Percentiles rank a stretch among this genome's conserved stretches.
Evolutionary conservation across 495 filamentous ascomycete genomes (phyloP).

Genomic region (Penicillium maclennaniae): DNA sequence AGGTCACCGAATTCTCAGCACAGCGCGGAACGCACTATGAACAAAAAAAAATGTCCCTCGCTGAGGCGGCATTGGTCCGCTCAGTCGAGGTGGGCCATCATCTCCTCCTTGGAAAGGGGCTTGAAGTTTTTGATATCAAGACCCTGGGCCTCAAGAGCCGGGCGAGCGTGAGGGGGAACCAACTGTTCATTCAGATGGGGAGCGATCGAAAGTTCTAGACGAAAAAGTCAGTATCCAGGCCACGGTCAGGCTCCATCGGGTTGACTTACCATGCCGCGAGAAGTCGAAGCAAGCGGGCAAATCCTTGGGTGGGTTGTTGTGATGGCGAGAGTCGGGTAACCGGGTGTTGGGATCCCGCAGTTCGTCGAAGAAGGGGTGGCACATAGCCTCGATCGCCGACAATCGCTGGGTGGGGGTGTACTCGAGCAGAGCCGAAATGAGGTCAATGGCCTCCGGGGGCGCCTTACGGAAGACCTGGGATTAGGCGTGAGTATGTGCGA

Average conservation of each 20-base stretch:
- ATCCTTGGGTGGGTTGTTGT: slow-evolving; percentile 69
- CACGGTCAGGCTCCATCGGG: neutral
- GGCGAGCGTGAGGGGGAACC: slow-evolving; percentile 76
- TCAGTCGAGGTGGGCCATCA: slow-evolving; percentile 98
- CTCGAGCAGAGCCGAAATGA: slow-evolving; percentile 90
- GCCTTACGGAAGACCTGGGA: slow-evolving; percentile 94
- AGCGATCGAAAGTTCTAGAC: slow-evolving; percentile 86
- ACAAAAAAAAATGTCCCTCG: slow-evolving; percentile 39
- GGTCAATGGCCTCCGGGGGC: slow-evolving; percentile 84
- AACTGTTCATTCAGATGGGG: slow-evolving; percentile 82
- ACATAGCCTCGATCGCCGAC: slow-evolving; percentile 93
- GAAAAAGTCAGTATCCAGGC: neutral
- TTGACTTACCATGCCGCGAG: slow-evolving; percentile 76
- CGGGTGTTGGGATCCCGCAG: slow-evolving; percentile 81
- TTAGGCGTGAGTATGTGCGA: neutral
- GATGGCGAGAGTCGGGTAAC: slow-evolving; percentile 90
- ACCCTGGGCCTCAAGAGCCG: slow-evolving; percentile 68
- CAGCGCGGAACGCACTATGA: slow-evolving; percentile 29
- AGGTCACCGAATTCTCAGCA: slow-evolving; percentile 31
- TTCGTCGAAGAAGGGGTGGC: slow-evolving; percentile 98
- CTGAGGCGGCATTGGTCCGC: slow-evolving; percentile 30
- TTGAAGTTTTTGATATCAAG: slow-evolving; percentile 93
- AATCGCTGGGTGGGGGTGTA: slow-evolving; percentile 96
- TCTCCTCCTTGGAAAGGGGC: slow-evolving; percentile 85
- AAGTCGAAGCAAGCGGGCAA: slow-evolving; percentile 90